Evolutionary conservation across 2,329 filamentous ascomycete genomes (phyloP).

Genomic region (Dissoconium aciculare): DNA sequence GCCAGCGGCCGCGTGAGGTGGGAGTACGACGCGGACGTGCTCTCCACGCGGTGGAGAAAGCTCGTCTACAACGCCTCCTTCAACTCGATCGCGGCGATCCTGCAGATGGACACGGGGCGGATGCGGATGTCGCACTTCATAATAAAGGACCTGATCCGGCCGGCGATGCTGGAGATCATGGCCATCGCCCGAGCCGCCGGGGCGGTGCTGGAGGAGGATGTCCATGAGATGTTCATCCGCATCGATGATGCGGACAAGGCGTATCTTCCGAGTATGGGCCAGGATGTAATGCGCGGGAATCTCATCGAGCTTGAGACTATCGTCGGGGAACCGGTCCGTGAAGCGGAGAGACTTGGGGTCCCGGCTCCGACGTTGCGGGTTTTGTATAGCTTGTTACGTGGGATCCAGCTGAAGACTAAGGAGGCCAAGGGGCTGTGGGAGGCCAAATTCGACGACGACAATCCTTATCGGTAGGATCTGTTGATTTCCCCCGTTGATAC

Average conservation of each 20-base stretch:
- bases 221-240: constrained; percentile 33
- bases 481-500: no score
- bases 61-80: constrained; percentile 38
- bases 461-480: constrained; percentile 13
- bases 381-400: constrained; percentile 35
- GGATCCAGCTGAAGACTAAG: constrained; percentile 35
- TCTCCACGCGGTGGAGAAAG: constrained; percentile 35
- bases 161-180: constrained; percentile 40
- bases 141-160: constrained; percentile 35
- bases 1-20: constrained; percentile 27
- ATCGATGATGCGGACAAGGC: constrained; percentile 36
- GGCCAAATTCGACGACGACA: constrained; percentile 10
- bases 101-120: constrained; percentile 36
- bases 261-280: constrained; percentile 40
- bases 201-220: constrained; percentile 28
- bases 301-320: constrained; percentile 43
- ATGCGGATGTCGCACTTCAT: constrained; percentile 33
- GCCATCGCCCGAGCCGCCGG: constrained; percentile 33
- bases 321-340: constrained; percentile 41
- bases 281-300: constrained; percentile 37
- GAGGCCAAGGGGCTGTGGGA: constrained; percentile 29
- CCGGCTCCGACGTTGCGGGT: constrained; percentile 35
- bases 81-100: constrained; percentile 40
- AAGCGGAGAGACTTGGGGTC: constrained; percentile 35
- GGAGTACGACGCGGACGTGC: constrained; percentile 30